Conservation (phyloP, 306 rosid genomes). For the Arachis hypogaea region DNA sequence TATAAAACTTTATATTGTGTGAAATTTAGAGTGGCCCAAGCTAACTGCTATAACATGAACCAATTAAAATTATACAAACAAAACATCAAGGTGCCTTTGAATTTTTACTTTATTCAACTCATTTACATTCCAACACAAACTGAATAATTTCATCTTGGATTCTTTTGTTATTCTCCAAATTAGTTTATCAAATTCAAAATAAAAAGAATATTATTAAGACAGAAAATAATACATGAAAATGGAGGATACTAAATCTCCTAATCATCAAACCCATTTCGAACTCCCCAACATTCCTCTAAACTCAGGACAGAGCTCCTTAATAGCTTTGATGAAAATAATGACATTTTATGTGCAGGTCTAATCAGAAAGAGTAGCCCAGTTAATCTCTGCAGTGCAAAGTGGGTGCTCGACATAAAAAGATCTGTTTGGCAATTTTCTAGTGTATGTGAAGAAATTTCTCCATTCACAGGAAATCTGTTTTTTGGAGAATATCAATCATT, state of each 20-base stretch:
- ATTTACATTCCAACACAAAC: slow-evolving; percentile 19
- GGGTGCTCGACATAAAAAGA: slow-evolving; percentile 1
- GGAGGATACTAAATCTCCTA: not conserved
- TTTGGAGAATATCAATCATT: slow-evolving; percentile 7
- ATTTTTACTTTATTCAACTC: slow-evolving; percentile 28
- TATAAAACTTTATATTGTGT: slow-evolving; percentile 4
- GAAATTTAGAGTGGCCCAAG: slow-evolving; percentile 20
- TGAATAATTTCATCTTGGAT: slow-evolving; percentile 20
- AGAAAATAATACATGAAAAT: too few relatives aligned
- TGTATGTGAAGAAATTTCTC: not conserved
- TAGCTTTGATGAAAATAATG: slow-evolving; percentile 7
- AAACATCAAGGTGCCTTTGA: slow-evolving; percentile 22
- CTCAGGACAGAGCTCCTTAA: slow-evolving; percentile 2
- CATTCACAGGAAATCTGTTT: slow-evolving; percentile 1
- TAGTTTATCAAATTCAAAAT: slow-evolving; percentile 10
- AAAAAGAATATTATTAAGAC: too few relatives aligned
- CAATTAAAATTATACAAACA: slow-evolving; percentile 14
- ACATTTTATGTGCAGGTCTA: not conserved
- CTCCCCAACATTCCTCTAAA: slow-evolving; percentile 18
- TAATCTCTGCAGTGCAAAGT: not conserved
- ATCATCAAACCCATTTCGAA: slow-evolving; percentile 26
- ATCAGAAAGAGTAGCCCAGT: slow-evolving; percentile 7
- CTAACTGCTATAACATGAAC: slow-evolving; percentile 18
- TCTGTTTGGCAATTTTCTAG: not conserved
- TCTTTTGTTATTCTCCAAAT: slow-evolving; percentile 9